Evolutionary conservation across 1,284 basidiomycete species (phyloP), one percentile per base, ranked within the genome.

Genomic region (Leccinum subspadiceum): DNA sequence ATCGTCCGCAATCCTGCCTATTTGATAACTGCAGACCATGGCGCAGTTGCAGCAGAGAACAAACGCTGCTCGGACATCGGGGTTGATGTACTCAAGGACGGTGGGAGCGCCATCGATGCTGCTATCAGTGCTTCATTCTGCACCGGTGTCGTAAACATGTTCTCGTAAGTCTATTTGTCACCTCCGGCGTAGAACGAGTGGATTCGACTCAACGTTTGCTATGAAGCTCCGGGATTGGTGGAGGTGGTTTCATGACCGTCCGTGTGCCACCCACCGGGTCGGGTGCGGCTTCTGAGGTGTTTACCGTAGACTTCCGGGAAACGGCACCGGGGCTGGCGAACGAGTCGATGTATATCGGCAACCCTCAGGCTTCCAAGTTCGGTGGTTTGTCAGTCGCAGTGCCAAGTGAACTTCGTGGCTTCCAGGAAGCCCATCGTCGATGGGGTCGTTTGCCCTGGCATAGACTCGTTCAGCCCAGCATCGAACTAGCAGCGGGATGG

Each of bases 31-130:
- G 94, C 89, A 0, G 78, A 79, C 26, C 77, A 88, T 67, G 95
- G 92, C 4, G 94, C 93, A 2, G 94, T 97, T 17, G 93, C 95
- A 2, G 82, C 87, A 49, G 95, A 97, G 77, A 92, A 95, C 73
- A 80, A 81, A 63, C 77, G 86, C 20, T 97, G 95, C 73, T 95
- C 93, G 5, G 76, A 90, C 51, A 86, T 96, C 58, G 95, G 94
- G 1, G 84, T 96, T 1, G 75, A 85, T 9, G 80, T 88, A 7
- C 69, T 96, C 63, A 88, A 87, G 72, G 84, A 87, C 6, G 94
- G 93, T 33, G 96, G 96, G 15, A 95, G 92, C 64, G 96, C 96
- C 0, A 86, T 96, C 9, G 96, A 98, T 68, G 90, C 95, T 1
- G 89, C 88, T 0, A 84, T 98, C 56, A 86, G 88, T 41, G 81